phyloP scores from a whole-genome alignment of 2,329 filamentous ascomycete species.

The Lachnellula willkommii region DNA sequence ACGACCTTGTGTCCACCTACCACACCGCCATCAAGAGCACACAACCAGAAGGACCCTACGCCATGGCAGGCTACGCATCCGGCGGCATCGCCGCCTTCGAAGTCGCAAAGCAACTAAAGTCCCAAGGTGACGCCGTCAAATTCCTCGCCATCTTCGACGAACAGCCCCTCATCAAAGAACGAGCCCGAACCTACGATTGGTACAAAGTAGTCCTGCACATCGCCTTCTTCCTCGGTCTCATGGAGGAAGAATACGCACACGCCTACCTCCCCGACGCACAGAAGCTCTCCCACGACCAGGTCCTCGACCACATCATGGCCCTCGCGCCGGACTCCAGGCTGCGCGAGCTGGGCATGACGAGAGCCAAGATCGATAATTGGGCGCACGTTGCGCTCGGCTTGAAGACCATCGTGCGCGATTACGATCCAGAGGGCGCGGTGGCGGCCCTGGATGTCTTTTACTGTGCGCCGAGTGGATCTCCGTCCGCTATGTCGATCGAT shows the following conservation, averaged over 20 bases:
- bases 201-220: constrained; percentile 33
- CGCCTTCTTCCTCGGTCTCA: constrained; percentile 34
- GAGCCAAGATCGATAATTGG: constrained; percentile 32
- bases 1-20: constrained; percentile 39
- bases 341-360: constrained; percentile 31
- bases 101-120: constrained; percentile 41
- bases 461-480: constrained; percentile 27
- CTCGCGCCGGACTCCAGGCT: constrained; percentile 20
- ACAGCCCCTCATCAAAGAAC: constrained; percentile 42
- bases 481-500: constrained; percentile 10
- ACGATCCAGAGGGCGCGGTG: constrained; percentile 38
- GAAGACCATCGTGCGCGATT: constrained; percentile 37
- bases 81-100: constrained; percentile 48
- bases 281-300: constrained; percentile 13
- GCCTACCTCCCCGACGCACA: constrained; percentile 35
- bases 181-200: constrained; percentile 30
- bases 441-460: constrained; percentile 39
- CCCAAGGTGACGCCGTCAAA: constrained; percentile 33
- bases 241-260: constrained; percentile 35
- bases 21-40: constrained; percentile 33
- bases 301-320: constrained; percentile 23
- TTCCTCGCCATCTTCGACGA: constrained; percentile 45
- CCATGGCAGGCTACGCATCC: constrained; percentile 47
- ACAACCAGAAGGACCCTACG: constrained; percentile 48
- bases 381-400: constrained; percentile 33